Base-by-base conservation (phyloP, 805 yeast genomes). In the Kazachstania viticola region DNA sequence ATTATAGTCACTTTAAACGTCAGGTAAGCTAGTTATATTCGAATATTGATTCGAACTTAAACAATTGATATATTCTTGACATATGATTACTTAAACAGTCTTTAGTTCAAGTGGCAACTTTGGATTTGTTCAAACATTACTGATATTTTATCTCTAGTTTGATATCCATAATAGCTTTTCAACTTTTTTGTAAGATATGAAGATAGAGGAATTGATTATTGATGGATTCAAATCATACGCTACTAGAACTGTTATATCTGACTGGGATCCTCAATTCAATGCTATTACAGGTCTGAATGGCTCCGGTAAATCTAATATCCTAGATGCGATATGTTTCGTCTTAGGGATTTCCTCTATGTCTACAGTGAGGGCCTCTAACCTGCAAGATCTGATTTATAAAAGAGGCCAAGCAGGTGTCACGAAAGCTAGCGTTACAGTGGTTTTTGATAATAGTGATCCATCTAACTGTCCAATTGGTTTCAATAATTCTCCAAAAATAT, bases 181-280 rank as follows among this genome's bases (percentile, higher is more conserved):
- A n/a, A n/a, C n/a, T n/a, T n/a, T n/a, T n/a, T n/a, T n/a, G n/a
- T n/a, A n/a, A 18, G 21, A 9, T 3, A 87, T 87, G 96, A 73
- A 72, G 57, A 94, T 91, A n/a, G 95, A 88, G 51, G 98, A 93
- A 53, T 71, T 91, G 35, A 87, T 91, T 39, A 77, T 91, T 29
- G 98, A 91, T 59, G 99, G 99, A 28, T 91, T 91, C 71, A 91
- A 91, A 62, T 84, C 96, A 15, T 91, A 91, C 48, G 95, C 97
- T 17, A 80, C 94, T 1, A 78, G 97, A 62, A 91, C 98, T 1
- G 96, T 87, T 19, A 82, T 91, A 21, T 72, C 94, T 2, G 81
- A 77, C 17, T 93, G 98, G 98, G 99, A 91, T 57, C 71, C 82
- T 1, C 94, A 81, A 58, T 93, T 91, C 61, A 91, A 93, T 60